These are phyloP conservation scores for Jatropha podagrica DNA, from an alignment of 441 rosid species.

Conservation along the genomic window DNA sequence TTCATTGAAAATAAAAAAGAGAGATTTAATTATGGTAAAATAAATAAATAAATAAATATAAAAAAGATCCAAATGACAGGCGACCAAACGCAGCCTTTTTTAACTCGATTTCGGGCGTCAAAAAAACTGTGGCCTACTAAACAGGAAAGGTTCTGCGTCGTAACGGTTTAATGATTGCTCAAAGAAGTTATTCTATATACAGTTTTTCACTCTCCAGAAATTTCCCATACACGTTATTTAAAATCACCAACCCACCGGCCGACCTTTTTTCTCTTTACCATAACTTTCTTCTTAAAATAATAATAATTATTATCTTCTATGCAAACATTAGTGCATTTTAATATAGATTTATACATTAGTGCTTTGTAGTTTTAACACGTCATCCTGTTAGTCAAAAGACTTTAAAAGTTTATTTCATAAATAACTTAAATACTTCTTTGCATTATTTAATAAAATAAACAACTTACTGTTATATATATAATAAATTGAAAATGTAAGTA, in stretches of 20 bases:
- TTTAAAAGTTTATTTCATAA: no score
- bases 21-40: neutral
- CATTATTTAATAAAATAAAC: no score
- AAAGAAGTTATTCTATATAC: neutral
- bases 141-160: conserved; percentile 19
- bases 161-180: conserved; percentile 33
- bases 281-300: neutral
- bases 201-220: conserved; percentile 6
- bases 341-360: no score
- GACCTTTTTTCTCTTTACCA: neutral
- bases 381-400: no score
- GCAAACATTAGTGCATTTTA: no score
- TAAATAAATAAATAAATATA: neutral
- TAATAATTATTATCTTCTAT: no score
- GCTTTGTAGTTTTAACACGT: no score
- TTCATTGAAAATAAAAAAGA: no score
- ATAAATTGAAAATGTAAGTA: no score
- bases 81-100: neutral
- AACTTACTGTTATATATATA: no score
- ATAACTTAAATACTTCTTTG: no score
- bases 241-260: neutral
- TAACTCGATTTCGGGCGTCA: neutral
- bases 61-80: neutral
- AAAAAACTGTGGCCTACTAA: conserved; percentile 7
- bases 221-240: neutral